These are phyloP conservation scores for Colletotrichum euphorbiae DNA, from an alignment of 2,329 filamentous ascomycete species.

Conservation along the genomic window DNA sequence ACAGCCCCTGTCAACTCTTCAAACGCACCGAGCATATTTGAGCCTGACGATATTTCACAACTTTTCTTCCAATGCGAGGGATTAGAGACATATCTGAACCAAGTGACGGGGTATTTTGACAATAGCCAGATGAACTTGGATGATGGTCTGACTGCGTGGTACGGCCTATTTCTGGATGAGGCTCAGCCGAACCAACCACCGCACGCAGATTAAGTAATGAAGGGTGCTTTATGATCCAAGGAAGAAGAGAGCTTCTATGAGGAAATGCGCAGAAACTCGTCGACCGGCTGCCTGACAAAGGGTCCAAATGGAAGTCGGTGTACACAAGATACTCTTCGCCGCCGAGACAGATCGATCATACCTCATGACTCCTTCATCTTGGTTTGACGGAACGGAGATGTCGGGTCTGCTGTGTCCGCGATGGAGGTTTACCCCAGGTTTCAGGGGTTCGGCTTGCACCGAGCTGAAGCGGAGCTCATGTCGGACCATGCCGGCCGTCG, in stretches of 20 bases:
- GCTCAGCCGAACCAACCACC: conserved; percentile 13
- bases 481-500: no score
- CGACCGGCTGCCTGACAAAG: no score
- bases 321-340: no score
- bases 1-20: conserved; percentile 4
- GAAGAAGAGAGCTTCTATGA: no score
- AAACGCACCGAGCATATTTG: conserved; percentile 3
- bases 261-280: no score
- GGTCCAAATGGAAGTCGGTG: no score
- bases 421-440: neutral
- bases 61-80: conserved; percentile 31
- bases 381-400: no score
- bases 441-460: no score
- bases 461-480: no score
- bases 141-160: conserved; percentile 40
- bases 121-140: conserved; percentile 33
- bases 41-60: conserved; percentile 4
- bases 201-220: neutral
- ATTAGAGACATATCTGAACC: conserved; percentile 38
- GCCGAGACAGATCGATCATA: no score
- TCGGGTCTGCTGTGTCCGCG: neutral
- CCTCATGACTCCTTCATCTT: no score
- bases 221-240: neutral
- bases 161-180: conserved; percentile 38
- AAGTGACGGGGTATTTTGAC: conserved; percentile 40